A percentile compares a stretch with the other conserved stretches of the same genome.
Evolutionary conservation across 352 stramenopile genomes (phyloP).

Genomic region (Elongisporangium prolatum): DNA sequence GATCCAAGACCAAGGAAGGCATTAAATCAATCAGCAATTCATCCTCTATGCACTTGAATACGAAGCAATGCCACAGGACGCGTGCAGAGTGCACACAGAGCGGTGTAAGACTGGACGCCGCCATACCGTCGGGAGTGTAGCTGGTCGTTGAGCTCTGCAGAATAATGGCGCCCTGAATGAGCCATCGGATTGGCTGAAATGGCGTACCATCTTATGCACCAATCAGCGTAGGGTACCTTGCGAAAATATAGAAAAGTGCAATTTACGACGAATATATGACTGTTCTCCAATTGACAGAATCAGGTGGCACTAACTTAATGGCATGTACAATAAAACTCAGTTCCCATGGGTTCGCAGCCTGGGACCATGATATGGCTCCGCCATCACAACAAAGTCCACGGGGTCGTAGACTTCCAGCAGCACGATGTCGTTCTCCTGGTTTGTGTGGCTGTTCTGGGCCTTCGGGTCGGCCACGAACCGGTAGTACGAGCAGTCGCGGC

Average conservation of each 20-base stretch:
- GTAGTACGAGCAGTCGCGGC: conserved; percentile 75
- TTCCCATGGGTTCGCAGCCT: conserved; percentile 8
- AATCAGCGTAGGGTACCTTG: neutral
- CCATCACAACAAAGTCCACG: conserved; percentile 46
- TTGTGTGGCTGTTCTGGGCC: conserved; percentile 2
- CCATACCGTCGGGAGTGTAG: neutral
- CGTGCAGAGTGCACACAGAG: neutral
- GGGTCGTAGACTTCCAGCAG: conserved; percentile 49
- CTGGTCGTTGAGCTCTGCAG: neutral
- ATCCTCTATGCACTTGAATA: neutral
- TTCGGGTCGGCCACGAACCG: conserved; percentile 29
- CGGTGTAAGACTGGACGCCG: neutral
- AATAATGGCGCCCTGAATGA: neutral
- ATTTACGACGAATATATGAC: neutral
- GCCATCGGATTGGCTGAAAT: neutral
- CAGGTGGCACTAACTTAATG: neutral
- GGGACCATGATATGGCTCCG: conserved; percentile 45
- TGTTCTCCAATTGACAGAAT: neutral
- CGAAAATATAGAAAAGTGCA: neutral
- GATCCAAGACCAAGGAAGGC: neutral
- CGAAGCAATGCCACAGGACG: neutral
- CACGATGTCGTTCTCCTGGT: conserved; percentile 16
- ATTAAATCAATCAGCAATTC: neutral
- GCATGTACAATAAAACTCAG: neutral
- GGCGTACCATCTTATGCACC: neutral